Percentiles rank a stretch among this genome's conserved stretches.
phyloP scores from a whole-genome alignment of 306 rosid species.

The Phaseolus lunatus region DNA sequence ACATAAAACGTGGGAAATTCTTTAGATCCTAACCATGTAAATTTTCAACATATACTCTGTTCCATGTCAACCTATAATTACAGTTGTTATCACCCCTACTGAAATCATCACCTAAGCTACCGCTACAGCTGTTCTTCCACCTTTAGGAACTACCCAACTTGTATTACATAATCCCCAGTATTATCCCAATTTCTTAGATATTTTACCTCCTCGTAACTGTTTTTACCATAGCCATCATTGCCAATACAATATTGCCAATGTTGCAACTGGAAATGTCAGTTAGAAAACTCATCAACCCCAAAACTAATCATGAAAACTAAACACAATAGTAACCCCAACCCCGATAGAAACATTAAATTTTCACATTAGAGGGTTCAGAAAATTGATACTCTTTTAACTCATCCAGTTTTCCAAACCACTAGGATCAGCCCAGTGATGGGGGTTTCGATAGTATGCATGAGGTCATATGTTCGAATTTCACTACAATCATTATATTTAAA shows the following conservation, averaged over 20 bases:
- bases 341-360: neutral
- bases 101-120: neutral
- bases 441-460: too few species aligned
- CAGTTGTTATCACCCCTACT: neutral
- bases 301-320: neutral
- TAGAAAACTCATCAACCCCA: neutral
- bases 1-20: neutral
- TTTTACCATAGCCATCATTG: neutral
- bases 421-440: too few species aligned
- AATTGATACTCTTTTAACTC: neutral
- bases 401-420: neutral
- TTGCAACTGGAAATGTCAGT: too few species aligned
- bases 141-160: neutral
- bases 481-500: too few species aligned
- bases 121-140: neutral
- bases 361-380: neutral
- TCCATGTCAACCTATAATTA: neutral
- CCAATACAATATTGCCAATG: neutral
- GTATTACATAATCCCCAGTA: neutral
- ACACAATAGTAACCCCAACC: neutral
- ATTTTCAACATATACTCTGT: neutral
- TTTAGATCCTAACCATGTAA: neutral
- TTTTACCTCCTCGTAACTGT: neutral
- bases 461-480: too few species aligned
- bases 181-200: neutral